Percentiles rank a stretch among this genome's conserved stretches.
These are phyloP conservation scores for Myxozyma kluyveri DNA, from an alignment of 805 yeast genomes.

Conservation along the genomic window DNA sequence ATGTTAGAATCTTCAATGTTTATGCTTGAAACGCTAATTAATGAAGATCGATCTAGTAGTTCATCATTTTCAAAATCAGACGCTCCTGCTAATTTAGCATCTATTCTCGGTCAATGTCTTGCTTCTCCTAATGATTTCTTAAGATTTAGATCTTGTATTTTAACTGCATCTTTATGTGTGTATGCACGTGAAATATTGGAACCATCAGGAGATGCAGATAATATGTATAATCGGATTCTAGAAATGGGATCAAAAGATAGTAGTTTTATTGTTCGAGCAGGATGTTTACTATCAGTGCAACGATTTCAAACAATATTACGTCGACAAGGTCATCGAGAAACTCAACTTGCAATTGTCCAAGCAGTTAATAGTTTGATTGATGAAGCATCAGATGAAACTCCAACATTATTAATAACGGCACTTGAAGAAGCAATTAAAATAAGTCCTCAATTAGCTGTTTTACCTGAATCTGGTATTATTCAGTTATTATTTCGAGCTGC, in stretches of 20 bases:
- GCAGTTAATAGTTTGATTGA: slow-evolving; percentile 49
- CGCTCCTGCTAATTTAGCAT: background rate
- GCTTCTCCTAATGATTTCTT: slow-evolving; percentile 12
- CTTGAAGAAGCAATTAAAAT: slow-evolving; percentile 57
- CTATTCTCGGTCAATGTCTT: background rate
- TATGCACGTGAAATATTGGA: slow-evolving; percentile 3
- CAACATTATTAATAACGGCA: slow-evolving; percentile 68
- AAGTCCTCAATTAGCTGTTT: slow-evolving; percentile 39
- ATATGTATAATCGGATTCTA: slow-evolving; percentile 15
- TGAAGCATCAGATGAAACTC: slow-evolving; percentile 76
- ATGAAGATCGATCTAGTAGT: slow-evolving; percentile 14
- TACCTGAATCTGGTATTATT: slow-evolving; percentile 42
- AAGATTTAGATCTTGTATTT: slow-evolving; percentile 25
- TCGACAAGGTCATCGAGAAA: slow-evolving; percentile 27
- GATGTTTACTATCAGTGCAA: slow-evolving; percentile 23
- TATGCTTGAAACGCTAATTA: slow-evolving; percentile 20
- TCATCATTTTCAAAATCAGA: background rate
- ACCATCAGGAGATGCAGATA: background rate
- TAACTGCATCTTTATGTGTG: slow-evolving; percentile 24
- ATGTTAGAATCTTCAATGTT: slow-evolving; percentile 16
- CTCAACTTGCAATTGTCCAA: slow-evolving; percentile 36
- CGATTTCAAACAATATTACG: slow-evolving; percentile 17
- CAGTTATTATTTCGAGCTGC: slow-evolving; percentile 62
- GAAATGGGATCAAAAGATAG: slow-evolving; percentile 18
- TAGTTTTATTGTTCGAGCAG: slow-evolving; percentile 25